Conservation (phyloP, 2,329 filamentous ascomycete genomes). For the Cladophialophora chaetospira region DNA sequence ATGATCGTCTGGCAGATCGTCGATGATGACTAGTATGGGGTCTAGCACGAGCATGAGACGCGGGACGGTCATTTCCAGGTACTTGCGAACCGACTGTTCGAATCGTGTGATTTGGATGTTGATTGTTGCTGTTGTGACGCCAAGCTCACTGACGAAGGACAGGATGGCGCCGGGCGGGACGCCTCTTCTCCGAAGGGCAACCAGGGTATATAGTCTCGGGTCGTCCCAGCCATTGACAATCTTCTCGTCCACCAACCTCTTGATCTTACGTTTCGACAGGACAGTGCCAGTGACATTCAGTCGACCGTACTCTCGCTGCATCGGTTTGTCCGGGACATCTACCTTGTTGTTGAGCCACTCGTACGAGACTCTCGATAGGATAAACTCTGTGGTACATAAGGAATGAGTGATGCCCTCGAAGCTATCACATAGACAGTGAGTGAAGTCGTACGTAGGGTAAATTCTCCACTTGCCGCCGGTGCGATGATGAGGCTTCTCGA, state of each 20-base stretch:
- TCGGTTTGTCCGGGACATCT: conserved; percentile 76
- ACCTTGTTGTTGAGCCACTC: conserved; percentile 85
- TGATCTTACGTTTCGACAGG: conserved; percentile 81
- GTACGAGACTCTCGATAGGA: conserved; percentile 80
- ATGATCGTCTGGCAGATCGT: conserved; percentile 72
- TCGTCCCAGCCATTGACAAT: conserved; percentile 88
- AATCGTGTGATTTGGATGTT: conserved; percentile 81
- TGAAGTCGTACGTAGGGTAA: conserved; percentile 93
- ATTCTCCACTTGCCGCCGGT: conserved; percentile 86
- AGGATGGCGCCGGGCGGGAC: conserved; percentile 86
- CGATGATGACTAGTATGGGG: conserved; percentile 78
- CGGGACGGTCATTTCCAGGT: conserved; percentile 85
- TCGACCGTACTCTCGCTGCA: conserved; percentile 83
- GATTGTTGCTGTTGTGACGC: conserved; percentile 79
- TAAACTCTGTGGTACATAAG: conserved; percentile 90
- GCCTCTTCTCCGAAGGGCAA: conserved; percentile 78
- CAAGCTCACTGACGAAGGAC: conserved; percentile 86
- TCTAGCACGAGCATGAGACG: conserved; percentile 88
- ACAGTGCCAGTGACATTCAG: conserved; percentile 82
- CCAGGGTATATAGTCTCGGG: conserved; percentile 83
- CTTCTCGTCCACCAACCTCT: conserved; percentile 74
- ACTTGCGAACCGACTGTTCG: conserved; percentile 79
- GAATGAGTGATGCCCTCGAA: conserved; percentile 91
- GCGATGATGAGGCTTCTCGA: conserved; percentile 71
- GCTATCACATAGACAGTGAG: conserved; percentile 87